phyloP scores from a whole-genome alignment of 192 early-diverging fungal species.

The Podochytrium sp. region DNA sequence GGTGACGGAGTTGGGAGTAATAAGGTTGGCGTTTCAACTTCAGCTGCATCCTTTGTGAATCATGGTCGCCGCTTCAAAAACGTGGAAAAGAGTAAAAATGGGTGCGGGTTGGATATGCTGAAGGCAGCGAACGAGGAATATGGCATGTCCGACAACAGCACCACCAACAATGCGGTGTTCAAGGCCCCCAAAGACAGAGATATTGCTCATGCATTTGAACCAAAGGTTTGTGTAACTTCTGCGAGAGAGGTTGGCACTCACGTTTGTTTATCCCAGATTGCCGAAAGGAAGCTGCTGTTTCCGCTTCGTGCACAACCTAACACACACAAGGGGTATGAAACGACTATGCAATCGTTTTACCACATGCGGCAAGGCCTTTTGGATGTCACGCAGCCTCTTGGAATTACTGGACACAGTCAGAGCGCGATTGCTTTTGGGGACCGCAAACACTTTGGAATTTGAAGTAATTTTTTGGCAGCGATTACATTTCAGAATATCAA shows the following conservation, averaged over 20 bases:
- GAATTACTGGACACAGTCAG: neutral
- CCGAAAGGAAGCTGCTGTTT: constrained; percentile 30
- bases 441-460: constrained; percentile 16
- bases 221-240: neutral
- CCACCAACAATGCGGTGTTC: constrained; percentile 36
- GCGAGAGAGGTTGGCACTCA: neutral
- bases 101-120: constrained; percentile 12
- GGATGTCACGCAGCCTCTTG: constrained; percentile 15
- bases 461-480: no score
- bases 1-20: constrained; percentile 8
- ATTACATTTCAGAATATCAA: no score
- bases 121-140: constrained; percentile 25
- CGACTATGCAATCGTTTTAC: constrained; percentile 27
- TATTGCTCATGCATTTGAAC: constrained; percentile 8
- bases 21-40: constrained; percentile 12
- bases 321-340: constrained; percentile 17
- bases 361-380: constrained; percentile 25
- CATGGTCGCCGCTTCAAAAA: constrained; percentile 20
- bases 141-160: constrained; percentile 32
- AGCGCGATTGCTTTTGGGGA: constrained; percentile 32
- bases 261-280: constrained; percentile 14
- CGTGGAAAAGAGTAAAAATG: constrained; percentile 12
- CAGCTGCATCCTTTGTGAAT: constrained; percentile 21
- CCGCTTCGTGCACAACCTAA: constrained; percentile 24
- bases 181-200: neutral